Percentiles rank a stretch among this genome's conserved stretches.
Evolutionary conservation across 768 basidiomycete species (phyloP).

Genomic region (Pleurotus citrinopileatus): DNA sequence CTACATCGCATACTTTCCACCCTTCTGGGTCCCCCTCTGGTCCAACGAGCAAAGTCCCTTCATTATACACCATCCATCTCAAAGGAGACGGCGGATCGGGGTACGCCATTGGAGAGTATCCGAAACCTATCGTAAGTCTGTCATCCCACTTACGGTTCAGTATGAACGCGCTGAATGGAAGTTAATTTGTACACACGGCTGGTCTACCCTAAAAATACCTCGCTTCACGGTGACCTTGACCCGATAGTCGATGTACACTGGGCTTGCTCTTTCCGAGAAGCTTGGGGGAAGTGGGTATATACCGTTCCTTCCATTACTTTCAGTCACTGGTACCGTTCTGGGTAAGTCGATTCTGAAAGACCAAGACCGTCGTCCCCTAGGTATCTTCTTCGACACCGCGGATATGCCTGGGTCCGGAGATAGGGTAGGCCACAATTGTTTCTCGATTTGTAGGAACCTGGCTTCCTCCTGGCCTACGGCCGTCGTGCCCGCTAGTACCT

Average conservation of each 20-base stretch:
- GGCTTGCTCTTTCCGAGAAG: slow-evolving; percentile 54
- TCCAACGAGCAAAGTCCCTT: slow-evolving; percentile 27
- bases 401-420: slow-evolving; percentile 16
- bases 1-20: slow-evolving; percentile 30
- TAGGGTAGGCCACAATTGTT: slow-evolving; percentile 38
- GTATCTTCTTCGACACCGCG: slow-evolving; percentile 29
- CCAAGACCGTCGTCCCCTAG: slow-evolving; percentile 42
- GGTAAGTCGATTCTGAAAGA: slow-evolving; percentile 49
- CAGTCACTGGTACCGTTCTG: slow-evolving; percentile 33
- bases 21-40: slow-evolving; percentile 36
- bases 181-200: slow-evolving; percentile 42
- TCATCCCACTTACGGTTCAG: not conserved
- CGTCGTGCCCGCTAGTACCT: slow-evolving; percentile 49
- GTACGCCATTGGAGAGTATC: slow-evolving; percentile 28
- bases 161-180: not conserved
- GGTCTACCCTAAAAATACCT: slow-evolving; percentile 44
- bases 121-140: slow-evolving; percentile 28
- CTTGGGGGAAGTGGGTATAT: slow-evolving; percentile 45
- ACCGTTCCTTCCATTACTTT: slow-evolving; percentile 30
- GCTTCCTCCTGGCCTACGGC: slow-evolving; percentile 55
- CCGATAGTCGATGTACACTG: slow-evolving; percentile 56
- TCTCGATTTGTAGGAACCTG: slow-evolving; percentile 40
- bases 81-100: slow-evolving; percentile 33
- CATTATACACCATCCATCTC: slow-evolving; percentile 31
- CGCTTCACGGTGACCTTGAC: slow-evolving; percentile 48